Conservation (phyloP, 2,329 filamentous ascomycete genomes). For the Rugonectria rugulosa region DNA sequence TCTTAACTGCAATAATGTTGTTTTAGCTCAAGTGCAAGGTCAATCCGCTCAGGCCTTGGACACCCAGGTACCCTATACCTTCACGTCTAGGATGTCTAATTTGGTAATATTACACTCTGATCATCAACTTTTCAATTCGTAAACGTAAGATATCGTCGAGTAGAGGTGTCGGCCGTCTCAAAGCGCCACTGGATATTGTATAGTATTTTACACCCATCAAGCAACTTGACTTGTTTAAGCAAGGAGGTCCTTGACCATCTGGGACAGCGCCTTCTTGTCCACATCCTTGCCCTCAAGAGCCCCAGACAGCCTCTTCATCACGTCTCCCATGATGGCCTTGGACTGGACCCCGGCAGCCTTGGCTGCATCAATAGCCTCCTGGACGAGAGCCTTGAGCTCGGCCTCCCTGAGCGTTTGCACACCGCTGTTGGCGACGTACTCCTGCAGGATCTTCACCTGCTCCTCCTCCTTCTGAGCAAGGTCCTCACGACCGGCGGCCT, state of each 20-base stretch:
- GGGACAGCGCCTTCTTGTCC: conserved; percentile 67
- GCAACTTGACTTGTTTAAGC: conserved; percentile 17
- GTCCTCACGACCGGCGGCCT: conserved; percentile 69
- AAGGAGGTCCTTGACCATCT: conserved; percentile 63
- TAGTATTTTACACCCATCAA: conserved; percentile 34
- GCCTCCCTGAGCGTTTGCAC: conserved; percentile 66
- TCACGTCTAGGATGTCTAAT: no score
- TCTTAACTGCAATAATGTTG: no score
- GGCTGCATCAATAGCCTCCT: conserved; percentile 58
- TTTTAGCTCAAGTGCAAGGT: no score
- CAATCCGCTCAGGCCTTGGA: no score
- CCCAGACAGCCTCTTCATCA: conserved; percentile 68
- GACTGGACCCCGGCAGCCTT: conserved; percentile 52
- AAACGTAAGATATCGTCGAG: conserved; percentile 19
- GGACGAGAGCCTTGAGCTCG: conserved; percentile 64
- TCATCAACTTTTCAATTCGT: conserved; percentile 7
- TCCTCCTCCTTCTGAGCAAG: conserved; percentile 73
- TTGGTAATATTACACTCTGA: no score
- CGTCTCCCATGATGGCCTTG: conserved; percentile 63
- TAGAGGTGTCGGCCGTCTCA: conserved; percentile 18
- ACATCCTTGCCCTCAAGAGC: conserved; percentile 69
- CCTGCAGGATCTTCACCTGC: conserved; percentile 70
- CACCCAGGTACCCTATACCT: no score
- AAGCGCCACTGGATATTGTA: conserved; percentile 29
- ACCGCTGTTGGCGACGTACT: conserved; percentile 67